Conservation (phyloP, 2,329 filamentous ascomycete genomes). For the Sporothrix mexicana region DNA sequence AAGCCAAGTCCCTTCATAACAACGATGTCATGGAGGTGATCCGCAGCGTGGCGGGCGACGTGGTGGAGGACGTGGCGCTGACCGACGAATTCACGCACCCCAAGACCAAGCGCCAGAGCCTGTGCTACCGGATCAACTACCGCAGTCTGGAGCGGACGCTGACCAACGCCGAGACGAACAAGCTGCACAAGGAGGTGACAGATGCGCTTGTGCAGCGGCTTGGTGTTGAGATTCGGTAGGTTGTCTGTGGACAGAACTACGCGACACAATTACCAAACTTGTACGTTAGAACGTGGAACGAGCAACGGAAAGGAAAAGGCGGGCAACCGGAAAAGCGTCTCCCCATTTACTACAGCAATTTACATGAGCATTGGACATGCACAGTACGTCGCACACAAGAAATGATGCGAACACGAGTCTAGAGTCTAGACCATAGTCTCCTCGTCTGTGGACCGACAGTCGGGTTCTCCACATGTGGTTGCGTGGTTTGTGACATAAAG, state of each 20-base stretch:
- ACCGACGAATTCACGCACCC: conserved; percentile 90
- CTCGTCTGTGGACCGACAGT: background rate
- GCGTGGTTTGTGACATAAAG: background rate
- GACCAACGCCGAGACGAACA: conserved; percentile 80
- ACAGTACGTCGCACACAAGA: background rate
- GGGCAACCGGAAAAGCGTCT: conserved; percentile 18
- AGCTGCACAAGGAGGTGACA: conserved; percentile 72
- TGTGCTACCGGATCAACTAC: conserved; percentile 94
- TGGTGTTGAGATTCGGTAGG: conserved; percentile 77
- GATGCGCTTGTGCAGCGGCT: conserved; percentile 69
- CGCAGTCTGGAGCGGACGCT: conserved; percentile 89
- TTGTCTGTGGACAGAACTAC: too few relatives aligned
- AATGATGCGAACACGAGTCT: background rate
- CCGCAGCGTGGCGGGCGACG: conserved; percentile 78
- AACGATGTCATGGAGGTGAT: conserved; percentile 98
- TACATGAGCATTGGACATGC: conserved; percentile 1
- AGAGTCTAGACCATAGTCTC: background rate
- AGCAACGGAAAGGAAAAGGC: background rate
- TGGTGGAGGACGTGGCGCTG: conserved; percentile 84
- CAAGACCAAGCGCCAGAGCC: conserved; percentile 78
- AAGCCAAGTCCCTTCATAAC: conserved; percentile 69
- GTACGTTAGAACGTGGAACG: conserved; percentile 12
- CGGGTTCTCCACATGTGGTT: background rate
- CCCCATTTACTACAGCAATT: conserved; percentile 26
- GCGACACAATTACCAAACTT: too few relatives aligned